phyloP scores from a whole-genome alignment of 208 protist species.

The Acanthamoeba sp. region DNA sequence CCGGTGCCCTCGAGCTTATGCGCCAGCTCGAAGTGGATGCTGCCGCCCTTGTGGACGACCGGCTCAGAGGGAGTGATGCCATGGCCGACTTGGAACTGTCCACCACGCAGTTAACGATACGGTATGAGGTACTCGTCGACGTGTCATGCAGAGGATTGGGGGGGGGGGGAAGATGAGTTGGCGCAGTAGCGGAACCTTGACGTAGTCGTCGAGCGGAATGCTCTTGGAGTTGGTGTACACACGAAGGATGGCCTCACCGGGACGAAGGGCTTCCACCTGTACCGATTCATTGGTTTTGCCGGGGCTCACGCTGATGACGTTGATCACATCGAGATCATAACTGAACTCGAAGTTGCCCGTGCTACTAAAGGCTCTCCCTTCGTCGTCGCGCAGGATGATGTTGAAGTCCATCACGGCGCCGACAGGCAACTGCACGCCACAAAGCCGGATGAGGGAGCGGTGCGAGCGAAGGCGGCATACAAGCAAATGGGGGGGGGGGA shows the following conservation, averaged over 20 bases:
- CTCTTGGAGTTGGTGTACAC: constrained; percentile 50
- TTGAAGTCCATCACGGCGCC: constrained; percentile 52
- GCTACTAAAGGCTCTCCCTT: constrained; percentile 48
- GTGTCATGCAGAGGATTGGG: too few relatives aligned
- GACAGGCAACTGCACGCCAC: constrained; percentile 59
- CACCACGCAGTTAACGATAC: neutral
- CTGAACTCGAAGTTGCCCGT: constrained; percentile 3
- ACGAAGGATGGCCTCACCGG: constrained; percentile 72
- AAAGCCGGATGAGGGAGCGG: neutral
- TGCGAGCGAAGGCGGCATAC: neutral
- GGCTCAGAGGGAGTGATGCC: constrained; percentile 41
- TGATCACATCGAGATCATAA: constrained; percentile 34
- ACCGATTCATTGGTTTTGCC: constrained; percentile 44
- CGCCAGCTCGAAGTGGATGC: constrained; percentile 24
- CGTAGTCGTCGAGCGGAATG: constrained; percentile 66
- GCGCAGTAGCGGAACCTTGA: too few relatives aligned
- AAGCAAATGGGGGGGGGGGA: neutral
- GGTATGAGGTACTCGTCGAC: too few relatives aligned
- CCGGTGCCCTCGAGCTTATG: neutral
- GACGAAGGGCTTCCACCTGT: constrained; percentile 45
- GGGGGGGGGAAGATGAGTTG: neutral
- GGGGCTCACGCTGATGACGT: constrained; percentile 46
- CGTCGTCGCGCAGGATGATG: constrained; percentile 60
- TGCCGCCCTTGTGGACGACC: constrained; percentile 58
- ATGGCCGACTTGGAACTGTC: constrained; percentile 65